phyloP scores from a whole-genome alignment of 1,284 basidiomycete genomes.

The Microbotryomycetes sp. region DNA sequence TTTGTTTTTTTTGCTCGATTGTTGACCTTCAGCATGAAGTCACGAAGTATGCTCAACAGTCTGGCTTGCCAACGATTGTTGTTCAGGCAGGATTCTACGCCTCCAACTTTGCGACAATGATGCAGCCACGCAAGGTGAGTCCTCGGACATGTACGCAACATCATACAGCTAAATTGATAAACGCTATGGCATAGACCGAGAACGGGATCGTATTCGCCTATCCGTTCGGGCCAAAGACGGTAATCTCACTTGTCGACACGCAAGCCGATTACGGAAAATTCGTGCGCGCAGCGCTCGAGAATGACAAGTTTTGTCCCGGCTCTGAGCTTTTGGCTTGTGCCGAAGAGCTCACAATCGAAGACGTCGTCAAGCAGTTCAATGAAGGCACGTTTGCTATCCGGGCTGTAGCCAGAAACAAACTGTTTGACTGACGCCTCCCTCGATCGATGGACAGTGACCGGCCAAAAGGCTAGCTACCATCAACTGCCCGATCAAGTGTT shows the following conservation, averaged over 20 bases:
- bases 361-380: neutral
- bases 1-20: neutral
- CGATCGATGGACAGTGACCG: neutral
- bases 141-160: too few relatives aligned
- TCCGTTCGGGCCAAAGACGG: constrained; percentile 11
- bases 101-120: constrained; percentile 21
- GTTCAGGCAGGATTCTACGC: constrained; percentile 30
- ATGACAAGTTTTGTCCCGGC: constrained; percentile 7
- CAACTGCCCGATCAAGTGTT: constrained; percentile 1
- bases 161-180: too few relatives aligned
- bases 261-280: constrained; percentile 30
- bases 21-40: constrained; percentile 25
- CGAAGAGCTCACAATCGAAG: neutral
- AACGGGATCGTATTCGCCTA: constrained; percentile 23
- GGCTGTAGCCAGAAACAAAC: too few relatives aligned
- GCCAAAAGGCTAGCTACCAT: neutral
- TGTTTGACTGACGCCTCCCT: neutral
- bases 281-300: constrained; percentile 29
- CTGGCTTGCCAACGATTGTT: constrained; percentile 16
- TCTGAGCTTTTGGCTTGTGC: neutral
- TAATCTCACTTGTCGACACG: constrained; percentile 26
- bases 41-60: constrained; percentile 27
- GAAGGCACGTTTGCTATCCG: too few relatives aligned
- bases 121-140: constrained; percentile 9
- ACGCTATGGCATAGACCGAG: neutral